Conservation (phyloP, 164 flowering plant species). For the Umbellularia californica region DNA sequence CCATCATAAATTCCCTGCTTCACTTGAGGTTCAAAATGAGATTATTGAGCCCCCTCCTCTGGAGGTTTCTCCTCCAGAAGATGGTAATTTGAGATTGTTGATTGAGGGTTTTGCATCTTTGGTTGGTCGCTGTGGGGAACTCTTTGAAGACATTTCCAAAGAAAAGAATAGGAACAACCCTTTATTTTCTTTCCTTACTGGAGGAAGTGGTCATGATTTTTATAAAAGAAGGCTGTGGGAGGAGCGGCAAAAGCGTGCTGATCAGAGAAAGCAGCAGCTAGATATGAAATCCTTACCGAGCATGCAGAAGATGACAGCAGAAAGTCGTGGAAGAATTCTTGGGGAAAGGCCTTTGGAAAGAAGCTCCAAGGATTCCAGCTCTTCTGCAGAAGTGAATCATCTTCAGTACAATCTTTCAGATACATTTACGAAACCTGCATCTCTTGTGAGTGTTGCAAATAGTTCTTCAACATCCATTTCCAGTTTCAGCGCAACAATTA, state of each 20-base stretch:
- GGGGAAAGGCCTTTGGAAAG: conserved; percentile 84
- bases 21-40: conserved; percentile 39
- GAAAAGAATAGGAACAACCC: conserved; percentile 82
- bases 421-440: conserved; percentile 74
- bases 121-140: conserved; percentile 86
- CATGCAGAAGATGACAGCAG: conserved; percentile 73
- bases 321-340: conserved; percentile 72
- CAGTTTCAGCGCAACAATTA: conserved; percentile 1
- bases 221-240: conserved; percentile 91
- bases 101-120: conserved; percentile 89
- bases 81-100: conserved; percentile 56
- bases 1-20: conserved; percentile 59
- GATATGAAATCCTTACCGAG: conserved; percentile 34
- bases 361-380: conserved; percentile 43
- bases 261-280: conserved; percentile 30
- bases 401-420: conserved; percentile 65
- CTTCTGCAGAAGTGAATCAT: conserved; percentile 36
- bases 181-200: conserved; percentile 68
- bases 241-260: conserved; percentile 57
- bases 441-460: conserved; percentile 46
- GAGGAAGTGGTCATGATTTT: conserved; percentile 77
- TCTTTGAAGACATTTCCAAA: conserved; percentile 87
- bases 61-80: conserved; percentile 80
- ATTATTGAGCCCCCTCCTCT: conserved; percentile 52
- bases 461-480: neutral